A percentile compares a stretch with the other conserved stretches of the same genome.
Conservation (phyloP, 257 asterid genomes). For the Cinchona pubescens region DNA sequence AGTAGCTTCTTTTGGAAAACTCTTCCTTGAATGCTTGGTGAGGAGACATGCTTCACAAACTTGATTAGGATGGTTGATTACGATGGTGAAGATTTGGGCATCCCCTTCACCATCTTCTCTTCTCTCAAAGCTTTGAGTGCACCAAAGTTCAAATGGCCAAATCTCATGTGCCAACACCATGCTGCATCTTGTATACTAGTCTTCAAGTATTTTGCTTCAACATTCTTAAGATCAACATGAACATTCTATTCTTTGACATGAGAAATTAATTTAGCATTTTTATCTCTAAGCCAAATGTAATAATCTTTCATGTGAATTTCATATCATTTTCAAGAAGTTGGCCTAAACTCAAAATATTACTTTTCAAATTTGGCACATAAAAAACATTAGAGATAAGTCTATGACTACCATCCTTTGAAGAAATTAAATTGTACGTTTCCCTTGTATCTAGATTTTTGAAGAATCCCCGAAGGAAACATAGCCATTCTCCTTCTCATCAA, state of each 20-base stretch:
- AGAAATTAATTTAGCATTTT: not conserved
- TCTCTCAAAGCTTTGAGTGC: too few relatives aligned
- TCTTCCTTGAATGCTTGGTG: too few relatives aligned
- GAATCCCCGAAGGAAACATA: constrained; percentile 3
- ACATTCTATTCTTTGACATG: not conserved
- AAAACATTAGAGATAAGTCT: not conserved
- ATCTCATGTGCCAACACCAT: not conserved
- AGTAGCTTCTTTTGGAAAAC: not conserved
- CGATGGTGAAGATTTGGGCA: too few relatives aligned
- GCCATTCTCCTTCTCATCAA: not conserved
- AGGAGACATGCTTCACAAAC: not conserved
- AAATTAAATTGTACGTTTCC: not conserved
- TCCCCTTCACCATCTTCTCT: too few relatives aligned
- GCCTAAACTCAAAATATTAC: too few relatives aligned
- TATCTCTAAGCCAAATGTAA: not conserved
- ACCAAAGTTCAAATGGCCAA: constrained; percentile 5
- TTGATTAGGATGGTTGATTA: not conserved
- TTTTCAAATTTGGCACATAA: constrained; percentile 4
- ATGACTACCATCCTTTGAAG: constrained; percentile 9
- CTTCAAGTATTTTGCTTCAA: not conserved
- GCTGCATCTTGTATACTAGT: not conserved
- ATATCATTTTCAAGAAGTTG: constrained; percentile 5
- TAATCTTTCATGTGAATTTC: not conserved
- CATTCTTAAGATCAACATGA: not conserved
- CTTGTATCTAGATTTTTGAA: not conserved